Evolutionary conservation across 148 eudicot species (phyloP).

Genomic region (Drosera capensis): DNA sequence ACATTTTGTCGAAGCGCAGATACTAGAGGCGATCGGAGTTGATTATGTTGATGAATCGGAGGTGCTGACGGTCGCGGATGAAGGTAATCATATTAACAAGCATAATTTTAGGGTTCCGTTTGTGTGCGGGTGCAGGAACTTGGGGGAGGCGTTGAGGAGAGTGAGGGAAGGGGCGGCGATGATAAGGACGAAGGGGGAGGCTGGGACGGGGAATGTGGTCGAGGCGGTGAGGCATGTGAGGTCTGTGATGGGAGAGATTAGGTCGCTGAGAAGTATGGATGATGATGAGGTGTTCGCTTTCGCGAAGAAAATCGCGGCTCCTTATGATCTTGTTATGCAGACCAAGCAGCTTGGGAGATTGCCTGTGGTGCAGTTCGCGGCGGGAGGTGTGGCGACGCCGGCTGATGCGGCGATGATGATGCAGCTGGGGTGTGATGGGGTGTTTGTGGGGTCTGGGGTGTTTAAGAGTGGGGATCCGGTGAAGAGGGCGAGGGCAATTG

Average conservation of each 20-base stretch:
- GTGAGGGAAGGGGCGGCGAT: not conserved
- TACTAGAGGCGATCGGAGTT: conserved; percentile 15
- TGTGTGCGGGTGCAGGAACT: conserved; percentile 24
- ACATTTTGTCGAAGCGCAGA: not conserved
- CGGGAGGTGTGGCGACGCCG: conserved; percentile 51
- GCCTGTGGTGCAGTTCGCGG: conserved; percentile 71
- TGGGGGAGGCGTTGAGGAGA: not conserved
- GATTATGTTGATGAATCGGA: conserved; percentile 31
- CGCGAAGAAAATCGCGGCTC: conserved; percentile 47
- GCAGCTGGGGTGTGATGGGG: conserved; percentile 52
- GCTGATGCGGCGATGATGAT: conserved; percentile 57
- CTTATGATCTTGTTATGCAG: conserved; percentile 66
- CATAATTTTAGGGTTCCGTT: conserved; percentile 20
- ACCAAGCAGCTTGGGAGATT: conserved; percentile 67
- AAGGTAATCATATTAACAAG: conserved; percentile 19
- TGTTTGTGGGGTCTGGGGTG: conserved; percentile 38
- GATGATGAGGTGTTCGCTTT: conserved; percentile 64
- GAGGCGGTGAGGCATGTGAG: not conserved
- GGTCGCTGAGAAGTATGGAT: conserved; percentile 30
- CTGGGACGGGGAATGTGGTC: not conserved
- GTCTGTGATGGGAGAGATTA: not conserved
- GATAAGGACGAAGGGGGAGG: not conserved
- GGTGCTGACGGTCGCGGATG: conserved; percentile 20
- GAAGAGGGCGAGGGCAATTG: conserved; percentile 29
- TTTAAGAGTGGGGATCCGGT: conserved; percentile 38